Evolutionary conservation across 139 green algal genomes (phyloP), one percentile per base, ranked within the genome.

Genomic region (Limnomonas spitsbergensis): DNA sequence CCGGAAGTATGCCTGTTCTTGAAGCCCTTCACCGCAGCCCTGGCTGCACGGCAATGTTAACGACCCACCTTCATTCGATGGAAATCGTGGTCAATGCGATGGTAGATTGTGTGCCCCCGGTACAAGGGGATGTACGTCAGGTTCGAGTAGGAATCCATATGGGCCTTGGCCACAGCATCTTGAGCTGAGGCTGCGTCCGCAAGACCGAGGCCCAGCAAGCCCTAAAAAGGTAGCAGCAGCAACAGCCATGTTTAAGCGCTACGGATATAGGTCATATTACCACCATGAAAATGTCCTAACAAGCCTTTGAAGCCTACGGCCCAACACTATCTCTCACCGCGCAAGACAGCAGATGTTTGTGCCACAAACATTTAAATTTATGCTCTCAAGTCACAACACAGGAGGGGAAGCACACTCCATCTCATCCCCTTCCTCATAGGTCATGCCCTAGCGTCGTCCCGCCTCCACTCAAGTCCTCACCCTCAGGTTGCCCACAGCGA

Each of bases 21-120:
- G n/a, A n/a, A n/a, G n/a, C n/a, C n/a, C n/a, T n/a, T n/a, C n/a
- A n/a, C n/a, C n/a, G n/a, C n/a, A n/a, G n/a, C n/a, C n/a, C n/a
- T n/a, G n/a, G n/a, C n/a, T n/a, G n/a, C n/a, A n/a, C n/a, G n/a
- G n/a, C n/a, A n/a, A n/a, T n/a, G n/a, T n/a, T n/a, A n/a, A n/a
- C n/a, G n/a, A n/a, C n/a, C 4, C 54, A 80, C 85, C 83, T 83
- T 83, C 75, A 88, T 76, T 37, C 6, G 53, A 69, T 86, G 76
- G 78, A 80, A 82, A 6, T 52, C 66, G 27, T 86, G 69, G 24
- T 89, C 82, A 2, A 91, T 78, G 27, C 73, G 75, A 80, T 91
- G 82, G 80, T 83, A 89, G 54, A 89, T 75, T 36, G 87, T 91
- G 80, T 88, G 87, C 0, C 66, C 78, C 24, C 87, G 80, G 78